Evolutionary conservation across 352 stramenopile species (phyloP).

Genomic region (Phytophthora pluvialis): DNA sequence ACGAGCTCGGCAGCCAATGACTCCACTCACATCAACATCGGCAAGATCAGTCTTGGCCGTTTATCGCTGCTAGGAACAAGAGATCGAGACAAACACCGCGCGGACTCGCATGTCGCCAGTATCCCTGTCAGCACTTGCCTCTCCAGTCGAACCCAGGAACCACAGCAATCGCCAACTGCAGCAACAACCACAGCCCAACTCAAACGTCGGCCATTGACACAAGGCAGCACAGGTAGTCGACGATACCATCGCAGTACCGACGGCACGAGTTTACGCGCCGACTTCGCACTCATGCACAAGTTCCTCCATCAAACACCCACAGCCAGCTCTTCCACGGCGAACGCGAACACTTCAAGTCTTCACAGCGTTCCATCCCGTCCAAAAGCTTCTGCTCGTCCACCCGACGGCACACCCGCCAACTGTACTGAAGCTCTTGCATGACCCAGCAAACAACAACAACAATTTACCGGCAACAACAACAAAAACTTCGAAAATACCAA

Average conservation of each 20-base stretch:
- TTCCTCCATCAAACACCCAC: conserved; percentile 64
- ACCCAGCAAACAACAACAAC: conserved; percentile 14
- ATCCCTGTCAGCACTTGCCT: conserved; percentile 19
- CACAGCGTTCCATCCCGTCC: conserved; percentile 25
- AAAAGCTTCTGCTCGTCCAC: conserved; percentile 27
- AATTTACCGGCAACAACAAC: conserved; percentile 3
- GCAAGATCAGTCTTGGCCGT: conserved; percentile 62
- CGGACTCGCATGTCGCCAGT: conserved; percentile 8
- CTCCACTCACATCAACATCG: conserved; percentile 62
- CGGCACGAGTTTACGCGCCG: conserved; percentile 30
- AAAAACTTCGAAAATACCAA: neutral
- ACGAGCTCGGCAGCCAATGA: conserved; percentile 10
- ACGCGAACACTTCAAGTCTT: neutral
- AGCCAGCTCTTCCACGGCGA: conserved; percentile 4
- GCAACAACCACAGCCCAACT: conserved; percentile 31
- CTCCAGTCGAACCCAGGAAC: conserved; percentile 30
- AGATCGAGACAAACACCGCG: conserved; percentile 26
- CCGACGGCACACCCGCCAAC: conserved; percentile 24
- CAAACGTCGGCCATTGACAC: conserved; percentile 55
- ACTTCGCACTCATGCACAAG: conserved; percentile 75
- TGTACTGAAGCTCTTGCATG: conserved; percentile 36
- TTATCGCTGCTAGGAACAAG: conserved; percentile 65
- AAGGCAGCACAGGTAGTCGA: conserved; percentile 44
- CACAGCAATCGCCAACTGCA: conserved; percentile 27
- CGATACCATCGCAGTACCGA: conserved; percentile 42